Conservation (phyloP, 768 basidiomycete genomes). For the Russula foetens region DNA sequence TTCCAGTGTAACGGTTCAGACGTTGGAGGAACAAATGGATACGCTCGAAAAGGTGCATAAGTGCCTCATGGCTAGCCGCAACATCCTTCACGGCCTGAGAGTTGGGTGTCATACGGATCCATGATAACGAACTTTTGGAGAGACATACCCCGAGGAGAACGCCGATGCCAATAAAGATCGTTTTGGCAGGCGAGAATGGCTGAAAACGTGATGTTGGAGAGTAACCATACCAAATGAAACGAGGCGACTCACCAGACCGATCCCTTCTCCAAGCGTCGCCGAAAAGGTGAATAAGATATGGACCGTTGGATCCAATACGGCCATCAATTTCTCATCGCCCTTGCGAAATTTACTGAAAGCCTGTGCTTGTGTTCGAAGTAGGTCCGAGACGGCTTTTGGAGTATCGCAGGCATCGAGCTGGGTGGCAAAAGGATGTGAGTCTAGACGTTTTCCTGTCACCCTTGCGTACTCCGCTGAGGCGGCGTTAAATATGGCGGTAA, state of each 20-base stretch:
- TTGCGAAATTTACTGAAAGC: background rate
- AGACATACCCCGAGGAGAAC: background rate
- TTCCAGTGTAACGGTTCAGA: background rate
- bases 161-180: background rate
- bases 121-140: no score
- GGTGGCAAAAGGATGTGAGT: background rate
- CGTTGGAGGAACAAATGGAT: background rate
- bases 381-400: background rate
- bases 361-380: background rate
- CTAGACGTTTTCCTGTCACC: background rate
- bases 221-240: background rate
- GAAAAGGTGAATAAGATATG: background rate
- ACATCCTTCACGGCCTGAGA: background rate
- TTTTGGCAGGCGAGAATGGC: background rate
- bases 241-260: background rate
- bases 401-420: background rate
- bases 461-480: background rate
- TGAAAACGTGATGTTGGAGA: background rate
- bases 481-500: background rate
- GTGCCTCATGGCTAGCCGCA: background rate
- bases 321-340: background rate
- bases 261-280: background rate
- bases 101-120: no score
- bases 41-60: background rate
- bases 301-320: background rate